Conservation (phyloP, 192 early-diverging fungal genomes). For the Linnemannia zychae region DNA sequence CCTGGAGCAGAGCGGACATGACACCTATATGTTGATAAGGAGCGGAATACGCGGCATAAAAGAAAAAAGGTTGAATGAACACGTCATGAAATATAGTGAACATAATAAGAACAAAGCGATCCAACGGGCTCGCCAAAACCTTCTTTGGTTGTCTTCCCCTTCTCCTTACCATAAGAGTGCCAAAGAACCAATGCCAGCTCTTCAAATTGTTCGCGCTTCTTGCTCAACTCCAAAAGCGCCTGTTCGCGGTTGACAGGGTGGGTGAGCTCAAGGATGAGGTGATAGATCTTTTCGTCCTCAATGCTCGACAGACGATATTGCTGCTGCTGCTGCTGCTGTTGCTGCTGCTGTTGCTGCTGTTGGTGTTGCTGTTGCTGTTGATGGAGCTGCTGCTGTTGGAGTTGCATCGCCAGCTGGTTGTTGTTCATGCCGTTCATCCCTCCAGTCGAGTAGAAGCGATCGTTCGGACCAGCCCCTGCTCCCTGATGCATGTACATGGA, state of each 20-base stretch:
- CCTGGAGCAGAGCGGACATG: constrained; percentile 94
- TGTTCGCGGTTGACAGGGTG: constrained; percentile 81
- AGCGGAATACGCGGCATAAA: background rate
- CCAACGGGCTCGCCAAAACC: background rate
- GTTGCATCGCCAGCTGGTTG: constrained; percentile 42
- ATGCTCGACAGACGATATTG: constrained; percentile 59
- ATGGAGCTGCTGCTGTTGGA: constrained; percentile 46
- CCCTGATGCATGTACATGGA: constrained; percentile 43
- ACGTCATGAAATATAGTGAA: background rate
- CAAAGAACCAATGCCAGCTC: constrained; percentile 95
- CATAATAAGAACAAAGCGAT: background rate
- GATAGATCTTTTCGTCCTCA: constrained; percentile 90
- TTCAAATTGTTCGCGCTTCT: constrained; percentile 93
- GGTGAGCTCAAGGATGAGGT: constrained; percentile 88
- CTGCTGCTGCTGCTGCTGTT: constrained; percentile 59
- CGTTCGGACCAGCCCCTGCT: constrained; percentile 33
- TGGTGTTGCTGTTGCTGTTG: constrained; percentile 46
- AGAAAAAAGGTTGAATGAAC: background rate
- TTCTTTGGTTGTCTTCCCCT: background rate
- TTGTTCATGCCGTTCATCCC: constrained; percentile 41
- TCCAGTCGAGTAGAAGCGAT: constrained; percentile 33
- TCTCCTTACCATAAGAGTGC: constrained; percentile 88
- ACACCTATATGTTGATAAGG: constrained; percentile 69
- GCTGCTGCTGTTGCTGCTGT: constrained; percentile 34
- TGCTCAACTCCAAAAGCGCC: constrained; percentile 91